Conservation (phyloP, 495 filamentous ascomycete genomes). For the Podospora didyma region DNA sequence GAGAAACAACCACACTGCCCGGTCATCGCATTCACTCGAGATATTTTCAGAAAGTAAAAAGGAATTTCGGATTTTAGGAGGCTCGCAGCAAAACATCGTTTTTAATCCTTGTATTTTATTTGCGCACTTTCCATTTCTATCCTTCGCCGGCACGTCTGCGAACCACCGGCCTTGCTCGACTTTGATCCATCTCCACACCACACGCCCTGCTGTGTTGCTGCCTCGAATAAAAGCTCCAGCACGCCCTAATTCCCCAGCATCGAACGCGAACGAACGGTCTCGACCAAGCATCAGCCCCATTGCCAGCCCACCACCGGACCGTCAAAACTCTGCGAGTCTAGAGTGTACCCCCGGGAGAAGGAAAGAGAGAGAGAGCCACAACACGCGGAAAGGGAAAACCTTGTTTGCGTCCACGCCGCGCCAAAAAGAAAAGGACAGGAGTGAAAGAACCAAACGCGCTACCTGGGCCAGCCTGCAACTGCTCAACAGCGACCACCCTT, state of each 20-base stretch:
- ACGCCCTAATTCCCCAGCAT: no score
- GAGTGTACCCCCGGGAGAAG: no score
- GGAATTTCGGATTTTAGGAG: slow-evolving; percentile 16
- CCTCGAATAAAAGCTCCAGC: no score
- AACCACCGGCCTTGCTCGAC: background rate
- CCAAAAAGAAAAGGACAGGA: background rate
- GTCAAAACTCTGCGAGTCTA: background rate
- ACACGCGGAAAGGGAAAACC: background rate
- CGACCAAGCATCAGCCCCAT: no score
- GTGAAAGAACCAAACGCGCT: background rate
- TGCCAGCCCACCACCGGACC: no score
- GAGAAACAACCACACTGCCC: background rate
- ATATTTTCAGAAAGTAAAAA: slow-evolving; percentile 11
- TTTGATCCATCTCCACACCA: background rate
- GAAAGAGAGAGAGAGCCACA: no score
- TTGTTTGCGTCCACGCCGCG: background rate
- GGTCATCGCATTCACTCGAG: slow-evolving; percentile 22
- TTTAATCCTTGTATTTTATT: slow-evolving; percentile 41
- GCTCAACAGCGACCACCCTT: background rate
- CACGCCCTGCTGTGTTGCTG: background rate
- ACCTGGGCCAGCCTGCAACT: background rate
- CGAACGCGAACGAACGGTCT: no score
- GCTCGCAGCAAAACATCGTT: slow-evolving; percentile 22
- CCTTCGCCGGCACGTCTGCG: background rate
- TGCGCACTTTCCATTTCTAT: slow-evolving; percentile 20